Conservation (phyloP, 2,329 filamentous ascomycete genomes). For the Grosmannia serpens region DNA sequence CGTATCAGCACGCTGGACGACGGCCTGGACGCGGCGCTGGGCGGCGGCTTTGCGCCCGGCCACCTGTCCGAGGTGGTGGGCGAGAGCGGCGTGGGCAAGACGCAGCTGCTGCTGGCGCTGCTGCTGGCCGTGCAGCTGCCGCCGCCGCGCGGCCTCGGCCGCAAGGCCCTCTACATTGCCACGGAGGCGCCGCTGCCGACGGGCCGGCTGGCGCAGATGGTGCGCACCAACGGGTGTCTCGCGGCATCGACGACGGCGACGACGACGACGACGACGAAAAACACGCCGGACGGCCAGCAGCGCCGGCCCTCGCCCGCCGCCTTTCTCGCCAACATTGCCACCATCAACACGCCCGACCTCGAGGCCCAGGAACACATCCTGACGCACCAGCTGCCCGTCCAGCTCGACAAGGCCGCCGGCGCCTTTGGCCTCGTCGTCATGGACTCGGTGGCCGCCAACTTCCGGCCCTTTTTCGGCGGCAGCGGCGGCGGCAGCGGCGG, state of each 20-base stretch:
- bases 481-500: constrained; percentile 18
- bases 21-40: constrained; percentile 57
- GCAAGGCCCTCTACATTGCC: constrained; percentile 81
- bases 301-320: not conserved
- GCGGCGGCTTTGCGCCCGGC: constrained; percentile 72
- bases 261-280: no score
- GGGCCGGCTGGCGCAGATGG: constrained; percentile 66
- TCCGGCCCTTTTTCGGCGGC: constrained; percentile 74
- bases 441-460: constrained; percentile 92
- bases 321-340: constrained; percentile 65
- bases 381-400: constrained; percentile 81
- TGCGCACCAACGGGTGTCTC: constrained; percentile 54
- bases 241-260: not conserved
- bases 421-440: constrained; percentile 72
- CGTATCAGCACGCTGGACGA: constrained; percentile 73
- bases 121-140: constrained; percentile 78
- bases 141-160: constrained; percentile 55
- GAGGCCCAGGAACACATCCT: constrained; percentile 95
- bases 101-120: constrained; percentile 78
- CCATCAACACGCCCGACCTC: constrained; percentile 75
- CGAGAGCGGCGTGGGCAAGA: constrained; percentile 91
- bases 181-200: constrained; percentile 84
- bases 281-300: no score
- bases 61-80: constrained; percentile 83
- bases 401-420: constrained; percentile 41